Evolutionary conservation across 305 asterid species (phyloP).

Genomic region (Solanum hybrid): DNA sequence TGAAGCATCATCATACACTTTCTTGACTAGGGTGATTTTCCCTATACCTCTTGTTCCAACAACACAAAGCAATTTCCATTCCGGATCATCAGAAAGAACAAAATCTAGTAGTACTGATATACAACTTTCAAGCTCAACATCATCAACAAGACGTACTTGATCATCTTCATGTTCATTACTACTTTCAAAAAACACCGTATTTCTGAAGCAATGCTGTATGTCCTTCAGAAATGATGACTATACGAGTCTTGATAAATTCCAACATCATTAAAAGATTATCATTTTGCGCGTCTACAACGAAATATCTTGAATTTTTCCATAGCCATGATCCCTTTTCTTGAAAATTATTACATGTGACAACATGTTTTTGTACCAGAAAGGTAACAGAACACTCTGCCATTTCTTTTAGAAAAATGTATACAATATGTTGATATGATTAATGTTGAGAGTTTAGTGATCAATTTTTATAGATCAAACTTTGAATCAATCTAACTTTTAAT

Average conservation of each 20-base stretch:
- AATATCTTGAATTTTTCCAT: neutral
- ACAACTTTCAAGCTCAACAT: no score
- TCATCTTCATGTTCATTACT: no score
- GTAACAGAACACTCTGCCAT: neutral
- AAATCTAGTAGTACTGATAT: no score
- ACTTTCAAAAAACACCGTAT: neutral
- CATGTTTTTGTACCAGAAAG: neutral
- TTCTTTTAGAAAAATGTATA: neutral
- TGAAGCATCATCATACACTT: slow-evolving; percentile 10
- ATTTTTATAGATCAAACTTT: neutral
- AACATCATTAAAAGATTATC: neutral
- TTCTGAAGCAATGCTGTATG: neutral
- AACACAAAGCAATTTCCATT: slow-evolving; percentile 3
- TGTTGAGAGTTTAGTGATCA: neutral
- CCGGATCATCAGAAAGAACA: no score
- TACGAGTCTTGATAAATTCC: neutral
- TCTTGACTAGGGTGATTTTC: slow-evolving; percentile 21
- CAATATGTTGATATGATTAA: neutral
- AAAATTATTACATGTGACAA: neutral
- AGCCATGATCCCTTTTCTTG: neutral
- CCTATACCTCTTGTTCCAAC: slow-evolving; percentile 26
- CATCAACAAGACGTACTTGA: no score
- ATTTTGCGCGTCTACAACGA: neutral
- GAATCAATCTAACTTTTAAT: neutral
- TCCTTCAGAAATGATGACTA: neutral